These are phyloP conservation scores for Zea luxurians DNA, from an alignment of 176 grass and related monocot species.

Conservation along the genomic window DNA sequence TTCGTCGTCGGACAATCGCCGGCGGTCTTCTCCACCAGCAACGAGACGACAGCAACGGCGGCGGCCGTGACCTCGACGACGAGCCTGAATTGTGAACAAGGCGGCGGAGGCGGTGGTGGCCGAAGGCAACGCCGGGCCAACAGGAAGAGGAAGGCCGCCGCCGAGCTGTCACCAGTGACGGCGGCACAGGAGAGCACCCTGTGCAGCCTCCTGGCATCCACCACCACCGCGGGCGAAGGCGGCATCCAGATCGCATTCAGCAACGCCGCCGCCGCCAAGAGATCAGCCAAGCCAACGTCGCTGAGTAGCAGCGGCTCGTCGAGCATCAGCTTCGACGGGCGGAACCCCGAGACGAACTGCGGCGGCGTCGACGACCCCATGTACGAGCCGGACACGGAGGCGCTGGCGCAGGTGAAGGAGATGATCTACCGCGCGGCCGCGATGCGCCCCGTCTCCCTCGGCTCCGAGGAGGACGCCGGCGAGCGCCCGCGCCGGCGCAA, in stretches of 20 bases:
- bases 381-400: slow-evolving; percentile 76
- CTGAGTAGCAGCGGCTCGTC: slow-evolving; percentile 38
- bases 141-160: slow-evolving; percentile 47
- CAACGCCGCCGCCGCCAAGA: slow-evolving; percentile 13
- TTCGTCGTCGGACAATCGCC: neutral
- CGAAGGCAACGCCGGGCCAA: slow-evolving; percentile 34
- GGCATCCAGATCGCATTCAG: slow-evolving; percentile 67
- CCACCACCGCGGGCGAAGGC: neutral
- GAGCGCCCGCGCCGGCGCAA: slow-evolving; percentile 69
- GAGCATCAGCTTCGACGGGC: slow-evolving; percentile 63
- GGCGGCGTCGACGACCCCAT: neutral
- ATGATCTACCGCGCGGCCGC: slow-evolving; percentile 80
- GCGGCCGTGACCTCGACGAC: no score
- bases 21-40: slow-evolving; percentile 22
- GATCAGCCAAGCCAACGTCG: slow-evolving; percentile 32
- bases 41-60: neutral
- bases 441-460: slow-evolving; percentile 63
- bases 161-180: neutral
- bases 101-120: neutral
- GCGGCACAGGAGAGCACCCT: slow-evolving; percentile 36
- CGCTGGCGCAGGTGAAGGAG: slow-evolving; percentile 85
- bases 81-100: slow-evolving; percentile 20
- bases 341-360: neutral
- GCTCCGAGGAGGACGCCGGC: slow-evolving; percentile 35
- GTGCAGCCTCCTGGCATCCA: slow-evolving; percentile 38